These are phyloP conservation scores for Sarocladiaceae sp. DNA, from an alignment of 2,329 filamentous ascomycete genomes.

Conservation along the genomic window DNA sequence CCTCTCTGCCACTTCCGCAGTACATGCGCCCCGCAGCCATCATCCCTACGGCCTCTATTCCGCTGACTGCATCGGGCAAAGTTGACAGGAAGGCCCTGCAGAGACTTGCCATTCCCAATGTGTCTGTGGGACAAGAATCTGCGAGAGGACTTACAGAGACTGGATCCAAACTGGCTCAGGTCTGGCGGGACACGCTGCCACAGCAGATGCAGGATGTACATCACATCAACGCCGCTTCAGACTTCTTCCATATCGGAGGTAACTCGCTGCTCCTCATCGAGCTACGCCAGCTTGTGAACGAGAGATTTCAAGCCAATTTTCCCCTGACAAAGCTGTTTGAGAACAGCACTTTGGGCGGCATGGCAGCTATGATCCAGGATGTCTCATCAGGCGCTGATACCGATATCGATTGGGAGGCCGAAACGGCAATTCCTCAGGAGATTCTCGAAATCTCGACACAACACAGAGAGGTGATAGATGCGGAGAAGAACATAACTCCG, in stretches of 20 bases:
- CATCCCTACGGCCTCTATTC: not conserved
- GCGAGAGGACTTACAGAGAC: not conserved
- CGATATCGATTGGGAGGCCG: too few species aligned
- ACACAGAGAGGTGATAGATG: too few species aligned
- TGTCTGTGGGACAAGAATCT: not conserved
- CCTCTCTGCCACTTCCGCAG: not conserved
- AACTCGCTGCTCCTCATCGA: constrained; percentile 9
- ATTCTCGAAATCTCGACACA: too few species aligned
- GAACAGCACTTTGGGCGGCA: too few species aligned
- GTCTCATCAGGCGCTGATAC: too few species aligned
- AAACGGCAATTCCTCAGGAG: too few species aligned
- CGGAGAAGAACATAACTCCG: too few species aligned
- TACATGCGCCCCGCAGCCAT: constrained; percentile 6
- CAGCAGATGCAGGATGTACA: too few species aligned
- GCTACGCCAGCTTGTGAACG: not conserved
- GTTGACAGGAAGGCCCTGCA: not conserved
- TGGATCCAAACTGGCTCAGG: not conserved
- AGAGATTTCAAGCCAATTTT: too few species aligned
- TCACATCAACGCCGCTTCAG: not conserved
- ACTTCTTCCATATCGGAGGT: constrained; percentile 10
- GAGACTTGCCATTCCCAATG: not conserved
- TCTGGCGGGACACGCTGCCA: not conserved
- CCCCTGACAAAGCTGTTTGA: too few species aligned
- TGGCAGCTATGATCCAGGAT: too few species aligned
- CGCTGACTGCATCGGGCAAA: not conserved